Evolutionary conservation across 2,329 filamentous ascomycete genomes (phyloP).

Genomic region (Pseudovirgaria hyperparasitica): DNA sequence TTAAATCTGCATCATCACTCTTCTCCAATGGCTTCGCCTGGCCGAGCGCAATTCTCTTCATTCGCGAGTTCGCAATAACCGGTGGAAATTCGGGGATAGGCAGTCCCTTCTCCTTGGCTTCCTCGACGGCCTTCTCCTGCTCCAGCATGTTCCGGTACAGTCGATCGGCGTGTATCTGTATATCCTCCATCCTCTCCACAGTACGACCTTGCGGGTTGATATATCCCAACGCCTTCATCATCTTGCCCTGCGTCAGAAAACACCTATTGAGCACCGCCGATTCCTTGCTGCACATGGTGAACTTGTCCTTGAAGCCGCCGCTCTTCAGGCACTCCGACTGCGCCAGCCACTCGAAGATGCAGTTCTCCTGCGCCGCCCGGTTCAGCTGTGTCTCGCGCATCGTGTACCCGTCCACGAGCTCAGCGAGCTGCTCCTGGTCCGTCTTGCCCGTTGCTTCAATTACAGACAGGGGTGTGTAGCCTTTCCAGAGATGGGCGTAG

Average conservation of each 20-base stretch:
- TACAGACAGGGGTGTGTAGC: slow-evolving; percentile 61
- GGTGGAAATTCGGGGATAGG: slow-evolving; percentile 46
- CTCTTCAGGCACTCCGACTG: slow-evolving; percentile 71
- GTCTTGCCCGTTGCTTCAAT: slow-evolving; percentile 57
- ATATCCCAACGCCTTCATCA: slow-evolving; percentile 84
- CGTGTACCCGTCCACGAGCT: slow-evolving; percentile 75
- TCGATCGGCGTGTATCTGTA: slow-evolving; percentile 91
- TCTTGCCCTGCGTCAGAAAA: slow-evolving; percentile 81
- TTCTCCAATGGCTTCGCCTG: too few relatives aligned
- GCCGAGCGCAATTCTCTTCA: slow-evolving; percentile 3
- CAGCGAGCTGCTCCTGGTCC: slow-evolving; percentile 67
- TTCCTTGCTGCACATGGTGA: slow-evolving; percentile 73
- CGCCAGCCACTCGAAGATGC: slow-evolving; percentile 71
- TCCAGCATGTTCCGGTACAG: slow-evolving; percentile 78
- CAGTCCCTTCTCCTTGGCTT: slow-evolving; percentile 46
- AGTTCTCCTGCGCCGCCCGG: slow-evolving; percentile 81
- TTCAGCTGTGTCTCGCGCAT: slow-evolving; percentile 67
- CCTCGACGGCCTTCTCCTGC: slow-evolving; percentile 64
- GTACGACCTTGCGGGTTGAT: slow-evolving; percentile 52
- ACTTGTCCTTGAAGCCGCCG: slow-evolving; percentile 52
- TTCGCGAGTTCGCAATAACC: slow-evolving; percentile 37
- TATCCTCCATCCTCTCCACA: slow-evolving; percentile 61
- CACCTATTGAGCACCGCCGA: slow-evolving; percentile 71
- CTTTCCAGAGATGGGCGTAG: slow-evolving; percentile 86
- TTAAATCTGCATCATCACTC: slow-evolving; percentile 1